Conservation (phyloP, 176 grass and related monocot genomes). For the Carex scoparia region DNA sequence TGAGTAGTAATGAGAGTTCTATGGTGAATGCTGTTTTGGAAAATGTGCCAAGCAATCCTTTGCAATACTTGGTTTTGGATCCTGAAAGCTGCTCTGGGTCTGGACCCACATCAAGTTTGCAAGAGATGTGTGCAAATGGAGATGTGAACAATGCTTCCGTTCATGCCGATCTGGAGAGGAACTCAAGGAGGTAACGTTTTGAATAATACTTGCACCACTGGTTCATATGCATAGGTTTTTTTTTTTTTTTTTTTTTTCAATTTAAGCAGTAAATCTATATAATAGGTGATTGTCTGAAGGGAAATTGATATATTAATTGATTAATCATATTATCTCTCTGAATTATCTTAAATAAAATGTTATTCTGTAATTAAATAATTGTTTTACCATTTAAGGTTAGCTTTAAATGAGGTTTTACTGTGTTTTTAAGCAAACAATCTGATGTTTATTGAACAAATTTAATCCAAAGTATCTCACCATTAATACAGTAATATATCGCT, state of each 20-base stretch:
- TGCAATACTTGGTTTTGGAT: constrained; percentile 70
- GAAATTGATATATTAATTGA: constrained; percentile 11
- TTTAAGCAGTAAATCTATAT: neutral
- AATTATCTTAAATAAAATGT: neutral
- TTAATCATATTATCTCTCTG: neutral
- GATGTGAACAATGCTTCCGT: constrained; percentile 33
- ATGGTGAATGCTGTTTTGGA: constrained; percentile 82
- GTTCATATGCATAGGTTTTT: neutral
- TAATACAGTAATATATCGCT: neutral
- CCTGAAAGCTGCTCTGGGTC: constrained; percentile 1
- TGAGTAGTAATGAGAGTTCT: constrained; percentile 70
- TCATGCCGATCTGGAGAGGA: constrained; percentile 60
- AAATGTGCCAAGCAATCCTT: constrained; percentile 71
- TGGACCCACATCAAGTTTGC: constrained; percentile 25
- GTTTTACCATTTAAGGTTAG: neutral
- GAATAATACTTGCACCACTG: neutral
- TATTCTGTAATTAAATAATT: neutral
- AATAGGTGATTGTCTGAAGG: neutral
- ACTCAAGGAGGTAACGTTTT: constrained; percentile 58
- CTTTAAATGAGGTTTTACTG: neutral
- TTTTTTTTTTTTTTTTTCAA: neutral
- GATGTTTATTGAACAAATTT: neutral
- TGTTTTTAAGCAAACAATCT: neutral
- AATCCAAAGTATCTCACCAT: neutral
- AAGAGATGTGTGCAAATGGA: constrained; percentile 14